These are phyloP conservation scores for Pavlovales sp. DNA, from an alignment of 208 protist species.

Conservation along the genomic window DNA sequence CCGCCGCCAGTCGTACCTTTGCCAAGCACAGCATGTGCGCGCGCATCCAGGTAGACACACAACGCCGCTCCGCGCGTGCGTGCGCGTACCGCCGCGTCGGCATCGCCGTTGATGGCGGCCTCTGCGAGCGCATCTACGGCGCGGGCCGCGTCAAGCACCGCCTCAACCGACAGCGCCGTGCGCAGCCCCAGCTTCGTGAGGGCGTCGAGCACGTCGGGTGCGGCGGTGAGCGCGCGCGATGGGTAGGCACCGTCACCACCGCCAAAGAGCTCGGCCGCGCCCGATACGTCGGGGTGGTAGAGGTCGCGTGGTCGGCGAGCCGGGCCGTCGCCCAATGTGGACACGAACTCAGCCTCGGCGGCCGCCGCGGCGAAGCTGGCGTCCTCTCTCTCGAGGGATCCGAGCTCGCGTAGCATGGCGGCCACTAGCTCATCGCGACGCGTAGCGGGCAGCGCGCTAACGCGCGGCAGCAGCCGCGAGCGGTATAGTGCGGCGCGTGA, in stretches of 20 bases:
- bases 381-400: neutral
- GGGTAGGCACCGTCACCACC: neutral
- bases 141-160: slow-evolving; percentile 2
- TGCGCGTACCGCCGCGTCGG: neutral
- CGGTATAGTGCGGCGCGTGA: neutral
- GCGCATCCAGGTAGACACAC: neutral
- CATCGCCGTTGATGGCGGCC: neutral
- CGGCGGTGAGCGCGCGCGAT: neutral
- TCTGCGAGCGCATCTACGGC: neutral
- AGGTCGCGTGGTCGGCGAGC: neutral
- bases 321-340: neutral
- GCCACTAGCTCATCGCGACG: neutral
- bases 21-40: neutral
- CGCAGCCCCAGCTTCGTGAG: slow-evolving; percentile 6
- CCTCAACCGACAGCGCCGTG: neutral
- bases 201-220: neutral
- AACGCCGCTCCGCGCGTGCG: neutral
- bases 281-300: neutral
- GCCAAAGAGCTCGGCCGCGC: slow-evolving; percentile 11
- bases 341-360: neutral
- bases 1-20: too few relatives aligned
- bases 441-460: neutral
- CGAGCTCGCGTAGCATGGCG: neutral
- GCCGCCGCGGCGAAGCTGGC: neutral
- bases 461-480: neutral